phyloP scores from a whole-genome alignment of 176 grass and related monocot genomes.

The Avena insularis region DNA sequence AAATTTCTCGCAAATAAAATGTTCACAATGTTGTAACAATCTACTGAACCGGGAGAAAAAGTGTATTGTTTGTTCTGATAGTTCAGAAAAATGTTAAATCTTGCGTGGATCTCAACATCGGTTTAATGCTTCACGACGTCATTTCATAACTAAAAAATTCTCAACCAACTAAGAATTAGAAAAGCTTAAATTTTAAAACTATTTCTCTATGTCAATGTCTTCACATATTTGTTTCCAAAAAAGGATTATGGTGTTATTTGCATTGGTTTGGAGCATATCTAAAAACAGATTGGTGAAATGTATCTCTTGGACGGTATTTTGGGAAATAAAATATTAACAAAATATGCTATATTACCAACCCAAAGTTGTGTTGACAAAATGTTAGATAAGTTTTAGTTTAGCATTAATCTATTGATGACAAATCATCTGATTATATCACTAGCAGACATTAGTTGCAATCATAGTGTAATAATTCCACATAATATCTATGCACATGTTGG shows the following conservation, averaged over 20 bases:
- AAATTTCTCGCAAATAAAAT: too few relatives aligned
- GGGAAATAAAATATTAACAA: not conserved
- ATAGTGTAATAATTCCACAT: not conserved
- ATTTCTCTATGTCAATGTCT: too few relatives aligned
- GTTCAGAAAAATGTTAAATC: too few relatives aligned
- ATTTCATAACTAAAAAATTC: too few relatives aligned
- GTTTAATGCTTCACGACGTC: accelerated
- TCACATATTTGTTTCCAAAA: too few relatives aligned
- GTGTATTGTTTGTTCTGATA: too few relatives aligned
- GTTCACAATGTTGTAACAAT: too few relatives aligned
- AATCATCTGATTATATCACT: not conserved
- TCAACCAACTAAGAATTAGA: too few relatives aligned
- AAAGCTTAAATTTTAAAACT: too few relatives aligned
- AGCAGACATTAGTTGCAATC: not conserved
- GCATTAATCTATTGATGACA: not conserved
- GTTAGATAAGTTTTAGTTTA: not conserved
- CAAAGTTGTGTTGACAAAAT: not conserved
- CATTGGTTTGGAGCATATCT: not conserved
- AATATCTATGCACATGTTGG: not conserved
- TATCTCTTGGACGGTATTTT: not conserved
- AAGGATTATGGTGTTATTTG: not conserved
- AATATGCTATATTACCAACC: not conserved
- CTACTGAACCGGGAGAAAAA: too few relatives aligned
- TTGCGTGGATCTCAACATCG: too few relatives aligned
- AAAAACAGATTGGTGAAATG: not conserved